Conservation (phyloP, 1,284 basidiomycete species). For the Coriolopsis trogii region DNA sequence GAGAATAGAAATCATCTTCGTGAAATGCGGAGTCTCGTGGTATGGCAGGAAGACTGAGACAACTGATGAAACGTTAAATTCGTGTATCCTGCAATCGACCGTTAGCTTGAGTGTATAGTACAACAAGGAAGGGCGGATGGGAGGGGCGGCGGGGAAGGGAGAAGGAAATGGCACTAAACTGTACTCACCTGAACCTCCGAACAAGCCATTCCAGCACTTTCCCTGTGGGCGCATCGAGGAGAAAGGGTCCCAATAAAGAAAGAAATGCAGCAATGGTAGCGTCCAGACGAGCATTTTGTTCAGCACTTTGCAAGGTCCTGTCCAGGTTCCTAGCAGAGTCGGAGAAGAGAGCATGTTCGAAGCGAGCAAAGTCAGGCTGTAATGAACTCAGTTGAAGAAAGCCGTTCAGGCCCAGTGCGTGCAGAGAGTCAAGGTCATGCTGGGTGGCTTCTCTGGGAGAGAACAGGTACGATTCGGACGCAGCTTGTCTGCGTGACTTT, state of each 20-base stretch:
- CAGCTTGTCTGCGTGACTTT: constrained; percentile 62
- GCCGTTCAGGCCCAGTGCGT: constrained; percentile 83
- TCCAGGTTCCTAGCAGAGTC: constrained; percentile 79
- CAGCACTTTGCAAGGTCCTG: constrained; percentile 75
- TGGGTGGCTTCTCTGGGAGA: constrained; percentile 77
- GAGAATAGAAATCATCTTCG: constrained; percentile 89
- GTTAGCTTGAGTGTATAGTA: too few relatives aligned
- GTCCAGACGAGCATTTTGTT: constrained; percentile 69
- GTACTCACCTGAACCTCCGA: constrained; percentile 81
- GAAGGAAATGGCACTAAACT: background rate
- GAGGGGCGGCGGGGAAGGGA: background rate
- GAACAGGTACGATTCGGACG: constrained; percentile 85
- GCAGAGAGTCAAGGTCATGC: constrained; percentile 87
- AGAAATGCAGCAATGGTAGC: constrained; percentile 67
- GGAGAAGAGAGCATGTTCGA: constrained; percentile 83
- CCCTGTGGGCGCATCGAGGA: constrained; percentile 82
- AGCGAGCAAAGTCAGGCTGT: constrained; percentile 63
- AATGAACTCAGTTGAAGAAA: constrained; percentile 77
- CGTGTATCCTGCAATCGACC: constrained; percentile 76
- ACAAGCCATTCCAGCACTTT: constrained; percentile 98
- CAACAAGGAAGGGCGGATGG: too few relatives aligned
- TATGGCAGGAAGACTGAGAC: constrained; percentile 91
- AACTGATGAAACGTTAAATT: constrained; percentile 87
- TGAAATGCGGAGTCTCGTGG: constrained; percentile 94
- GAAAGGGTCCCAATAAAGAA: constrained; percentile 74